Conservation (phyloP, 768 basidiomycete genomes). For the Pleurotus giganteus region DNA sequence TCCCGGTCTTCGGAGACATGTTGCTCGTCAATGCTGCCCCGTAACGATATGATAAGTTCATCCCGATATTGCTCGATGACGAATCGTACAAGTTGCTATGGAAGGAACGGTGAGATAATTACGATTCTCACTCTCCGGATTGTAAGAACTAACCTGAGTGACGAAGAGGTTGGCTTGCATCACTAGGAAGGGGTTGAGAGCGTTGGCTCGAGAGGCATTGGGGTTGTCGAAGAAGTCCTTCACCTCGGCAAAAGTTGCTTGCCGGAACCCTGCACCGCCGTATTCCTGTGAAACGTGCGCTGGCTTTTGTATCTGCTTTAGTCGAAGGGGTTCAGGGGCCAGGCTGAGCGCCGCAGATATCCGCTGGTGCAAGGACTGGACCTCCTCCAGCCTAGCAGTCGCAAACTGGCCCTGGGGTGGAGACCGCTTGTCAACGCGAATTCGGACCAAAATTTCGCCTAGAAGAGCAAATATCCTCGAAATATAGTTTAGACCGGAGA, state of each 20-base stretch:
- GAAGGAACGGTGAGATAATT: conserved; percentile 1
- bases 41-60: conserved; percentile 70
- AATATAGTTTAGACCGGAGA: conserved; percentile 85
- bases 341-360: conserved; percentile 74
- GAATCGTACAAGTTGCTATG: conserved; percentile 88
- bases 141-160: conserved; percentile 64
- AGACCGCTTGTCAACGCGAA: conserved; percentile 83
- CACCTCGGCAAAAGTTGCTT: conserved; percentile 84
- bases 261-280: conserved; percentile 70
- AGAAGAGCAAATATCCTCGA: conserved; percentile 84
- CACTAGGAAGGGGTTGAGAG: conserved; percentile 86
- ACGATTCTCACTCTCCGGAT: neutral
- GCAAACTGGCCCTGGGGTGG: conserved; percentile 85
- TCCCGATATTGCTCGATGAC: conserved; percentile 92
- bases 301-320: conserved; percentile 57
- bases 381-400: conserved; percentile 80
- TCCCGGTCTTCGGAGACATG: conserved; percentile 74
- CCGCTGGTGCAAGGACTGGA: conserved; percentile 74
- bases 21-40: conserved; percentile 61
- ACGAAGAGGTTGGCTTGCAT: conserved; percentile 93
- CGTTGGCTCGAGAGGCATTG: conserved; percentile 80
- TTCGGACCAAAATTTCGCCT: conserved; percentile 84
- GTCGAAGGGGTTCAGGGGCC: conserved; percentile 70
- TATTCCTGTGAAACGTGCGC: conserved; percentile 55
- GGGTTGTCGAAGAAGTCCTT: conserved; percentile 93